Percentiles rank a stretch among this genome's conserved stretches.
These are phyloP conservation scores for Eucalyptus viminalis DNA, from an alignment of 345 rosid genomes.

Conservation along the genomic window DNA sequence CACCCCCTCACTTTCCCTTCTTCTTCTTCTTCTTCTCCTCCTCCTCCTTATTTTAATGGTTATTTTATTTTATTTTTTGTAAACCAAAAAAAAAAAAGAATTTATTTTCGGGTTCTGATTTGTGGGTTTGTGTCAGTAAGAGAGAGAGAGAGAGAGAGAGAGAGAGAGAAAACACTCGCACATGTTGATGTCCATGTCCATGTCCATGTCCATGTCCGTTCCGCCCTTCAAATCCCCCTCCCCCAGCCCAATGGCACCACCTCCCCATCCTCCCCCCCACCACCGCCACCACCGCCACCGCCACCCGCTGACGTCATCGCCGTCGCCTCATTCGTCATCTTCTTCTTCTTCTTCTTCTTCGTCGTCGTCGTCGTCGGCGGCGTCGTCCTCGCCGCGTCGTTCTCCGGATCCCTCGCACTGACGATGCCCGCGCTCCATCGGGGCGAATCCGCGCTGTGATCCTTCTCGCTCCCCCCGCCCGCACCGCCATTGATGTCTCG, in stretches of 20 bases:
- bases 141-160: neutral
- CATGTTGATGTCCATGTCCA: neutral
- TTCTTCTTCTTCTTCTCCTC: neutral
- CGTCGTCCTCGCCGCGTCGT: neutral
- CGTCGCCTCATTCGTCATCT: neutral
- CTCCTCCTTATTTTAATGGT: neutral
- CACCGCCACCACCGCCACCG: neutral
- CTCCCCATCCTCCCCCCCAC: neutral
- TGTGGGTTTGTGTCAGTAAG: neutral
- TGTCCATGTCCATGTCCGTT: neutral
- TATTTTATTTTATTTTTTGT: neutral
- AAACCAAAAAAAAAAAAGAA: too few relatives aligned
- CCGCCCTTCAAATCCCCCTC: neutral
- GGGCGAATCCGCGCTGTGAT: neutral
- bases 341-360: neutral
- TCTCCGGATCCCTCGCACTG: neutral
- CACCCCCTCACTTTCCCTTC: neutral
- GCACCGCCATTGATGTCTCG: conserved; percentile 1
- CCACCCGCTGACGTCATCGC: neutral
- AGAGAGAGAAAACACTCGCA: neutral
- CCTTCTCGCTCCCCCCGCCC: neutral
- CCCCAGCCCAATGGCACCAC: neutral
- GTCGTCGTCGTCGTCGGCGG: neutral
- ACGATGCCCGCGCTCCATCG: neutral
- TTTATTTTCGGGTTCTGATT: neutral